These are phyloP conservation scores for Ophiostoma tasmaniense DNA, from an alignment of 2,329 filamentous ascomycete genomes.

Conservation along the genomic window DNA sequence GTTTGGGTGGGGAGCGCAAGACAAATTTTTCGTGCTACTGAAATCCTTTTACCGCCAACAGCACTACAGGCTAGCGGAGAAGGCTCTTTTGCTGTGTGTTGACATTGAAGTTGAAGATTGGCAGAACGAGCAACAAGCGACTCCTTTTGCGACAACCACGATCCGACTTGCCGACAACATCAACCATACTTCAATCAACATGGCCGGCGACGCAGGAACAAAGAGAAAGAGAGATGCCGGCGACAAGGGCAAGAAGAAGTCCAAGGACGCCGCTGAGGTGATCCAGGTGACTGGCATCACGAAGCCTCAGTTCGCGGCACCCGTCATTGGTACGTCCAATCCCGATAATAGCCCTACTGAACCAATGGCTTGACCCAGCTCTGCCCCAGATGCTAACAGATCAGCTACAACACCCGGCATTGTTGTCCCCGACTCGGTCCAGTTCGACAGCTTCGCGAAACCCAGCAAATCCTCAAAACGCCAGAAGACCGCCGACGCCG, in stretches of 20 bases:
- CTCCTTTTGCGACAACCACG: not conserved
- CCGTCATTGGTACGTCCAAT: constrained; percentile 29
- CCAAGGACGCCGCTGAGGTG: constrained; percentile 22
- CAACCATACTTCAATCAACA: constrained; percentile 7
- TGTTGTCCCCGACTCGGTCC: constrained; percentile 28
- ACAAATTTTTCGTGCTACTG: constrained; percentile 16
- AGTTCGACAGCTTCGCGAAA: constrained; percentile 43
- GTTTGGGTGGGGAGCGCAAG: constrained; percentile 8
- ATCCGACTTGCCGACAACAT: constrained; percentile 7
- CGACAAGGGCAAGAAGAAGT: constrained; percentile 39
- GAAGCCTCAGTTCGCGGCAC: constrained; percentile 39
- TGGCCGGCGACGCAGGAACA: constrained; percentile 26
- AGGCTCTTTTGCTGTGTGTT: not conserved
- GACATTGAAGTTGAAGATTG: not conserved
- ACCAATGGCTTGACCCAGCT: not conserved
- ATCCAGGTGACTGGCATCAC: constrained; percentile 41
- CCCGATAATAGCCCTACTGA: not conserved
- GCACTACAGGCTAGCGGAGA: not conserved
- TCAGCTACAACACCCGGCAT: constrained; percentile 37
- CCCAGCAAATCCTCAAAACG: constrained; percentile 25
- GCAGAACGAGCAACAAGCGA: not conserved
- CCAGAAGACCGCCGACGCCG: constrained; percentile 29
- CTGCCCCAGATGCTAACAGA: not conserved
- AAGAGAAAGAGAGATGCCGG: constrained; percentile 46
- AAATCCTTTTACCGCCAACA: not conserved